phyloP scores from a whole-genome alignment of 225 moss, liverwort and hornwort genomes.

The Antitrichia curtipendula region DNA sequence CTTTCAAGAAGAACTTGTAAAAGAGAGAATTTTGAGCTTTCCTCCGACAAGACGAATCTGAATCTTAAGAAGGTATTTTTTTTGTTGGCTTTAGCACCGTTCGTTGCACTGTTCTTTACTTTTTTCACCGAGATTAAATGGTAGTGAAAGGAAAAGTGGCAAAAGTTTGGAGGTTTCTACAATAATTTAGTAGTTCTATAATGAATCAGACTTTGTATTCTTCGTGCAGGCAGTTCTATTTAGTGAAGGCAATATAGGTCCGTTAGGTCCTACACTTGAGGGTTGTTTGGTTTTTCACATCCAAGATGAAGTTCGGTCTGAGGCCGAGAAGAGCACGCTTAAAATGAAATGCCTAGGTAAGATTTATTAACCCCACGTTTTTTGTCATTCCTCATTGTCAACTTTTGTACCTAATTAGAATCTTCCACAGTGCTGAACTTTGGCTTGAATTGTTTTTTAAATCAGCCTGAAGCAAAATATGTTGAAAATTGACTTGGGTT shows the following conservation, averaged over 20 bases:
- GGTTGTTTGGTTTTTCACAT: conserved; percentile 1
- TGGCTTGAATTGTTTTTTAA: not conserved
- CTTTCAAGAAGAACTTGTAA: not conserved
- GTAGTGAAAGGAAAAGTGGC: not conserved
- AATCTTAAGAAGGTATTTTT: conserved; percentile 2
- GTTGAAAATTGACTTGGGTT: not conserved
- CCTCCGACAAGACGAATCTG: conserved; percentile 2
- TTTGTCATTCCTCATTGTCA: not conserved
- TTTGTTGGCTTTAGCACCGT: not conserved
- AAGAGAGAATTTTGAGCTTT: not conserved
- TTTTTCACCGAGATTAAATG: not conserved
- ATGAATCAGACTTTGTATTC: not conserved
- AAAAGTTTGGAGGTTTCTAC: not conserved
- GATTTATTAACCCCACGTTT: not conserved
- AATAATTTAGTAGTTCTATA: not conserved
- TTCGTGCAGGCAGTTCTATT: conserved; percentile 16
- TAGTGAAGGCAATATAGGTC: conserved; percentile 1
- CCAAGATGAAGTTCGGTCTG: not conserved
- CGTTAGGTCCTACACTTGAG: not conserved
- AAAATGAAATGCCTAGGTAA: conserved; percentile 10
- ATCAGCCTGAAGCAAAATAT: not conserved
- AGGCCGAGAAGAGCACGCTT: not conserved
- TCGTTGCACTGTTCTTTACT: not conserved
- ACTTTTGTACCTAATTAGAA: not conserved
- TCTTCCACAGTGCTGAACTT: not conserved